phyloP scores from a whole-genome alignment of 495 filamentous ascomycete species.

The Penicillium pancosmium region DNA sequence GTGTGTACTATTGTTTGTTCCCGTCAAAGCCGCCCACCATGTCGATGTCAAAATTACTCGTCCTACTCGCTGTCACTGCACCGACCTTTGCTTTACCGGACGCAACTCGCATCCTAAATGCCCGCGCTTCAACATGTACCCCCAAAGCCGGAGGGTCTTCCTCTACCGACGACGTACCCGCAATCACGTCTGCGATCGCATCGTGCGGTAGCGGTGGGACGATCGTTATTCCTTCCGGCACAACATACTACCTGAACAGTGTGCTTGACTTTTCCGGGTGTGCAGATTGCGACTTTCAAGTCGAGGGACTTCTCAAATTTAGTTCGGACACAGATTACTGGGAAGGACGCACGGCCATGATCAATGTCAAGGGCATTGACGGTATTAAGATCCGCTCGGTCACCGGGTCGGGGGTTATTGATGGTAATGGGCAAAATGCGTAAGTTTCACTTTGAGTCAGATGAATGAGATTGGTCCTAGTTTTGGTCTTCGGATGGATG shows the following conservation, averaged over 20 bases:
- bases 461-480: not conserved
- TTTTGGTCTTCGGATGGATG: not conserved
- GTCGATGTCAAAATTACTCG: not conserved
- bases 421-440: slow-evolving; percentile 50
- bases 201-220: slow-evolving; percentile 45
- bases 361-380: slow-evolving; percentile 35
- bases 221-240: slow-evolving; percentile 44
- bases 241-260: slow-evolving; percentile 45
- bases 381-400: slow-evolving; percentile 40
- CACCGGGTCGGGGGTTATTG: slow-evolving; percentile 44
- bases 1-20: not conserved
- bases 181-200: slow-evolving; percentile 38
- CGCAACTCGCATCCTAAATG: slow-evolving; percentile 8
- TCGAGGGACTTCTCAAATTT: slow-evolving; percentile 46
- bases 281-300: slow-evolving; percentile 41
- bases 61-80: slow-evolving; percentile 7
- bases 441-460: slow-evolving; percentile 6
- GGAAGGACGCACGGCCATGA: slow-evolving; percentile 42
- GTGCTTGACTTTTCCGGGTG: slow-evolving; percentile 43
- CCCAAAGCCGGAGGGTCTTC: slow-evolving; percentile 34
- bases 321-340: slow-evolving; percentile 40
- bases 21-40: not conserved
- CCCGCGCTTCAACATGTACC: slow-evolving; percentile 37
- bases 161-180: slow-evolving; percentile 41
- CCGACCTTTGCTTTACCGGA: slow-evolving; percentile 10